Percentiles rank a stretch among this genome's conserved stretches.
phyloP scores from a whole-genome alignment of 371 early-diverging fungal species.

The Mucor circinelloides region DNA sequence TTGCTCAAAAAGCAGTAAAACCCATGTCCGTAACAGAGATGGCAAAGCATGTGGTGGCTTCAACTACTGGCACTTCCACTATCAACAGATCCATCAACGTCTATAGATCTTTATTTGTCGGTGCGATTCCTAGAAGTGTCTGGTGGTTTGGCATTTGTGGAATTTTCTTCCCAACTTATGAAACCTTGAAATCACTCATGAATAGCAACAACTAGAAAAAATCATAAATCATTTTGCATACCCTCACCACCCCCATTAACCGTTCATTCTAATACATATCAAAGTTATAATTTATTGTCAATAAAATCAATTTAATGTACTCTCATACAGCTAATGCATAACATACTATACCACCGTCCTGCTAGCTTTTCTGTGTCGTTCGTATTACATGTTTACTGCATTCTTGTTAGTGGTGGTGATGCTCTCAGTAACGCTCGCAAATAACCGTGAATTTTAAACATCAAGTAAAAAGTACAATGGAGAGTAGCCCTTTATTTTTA shows the following conservation, averaged over 20 bases:
- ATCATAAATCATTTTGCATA: not conserved
- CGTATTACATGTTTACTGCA: too few relatives aligned
- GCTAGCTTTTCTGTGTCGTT: too few relatives aligned
- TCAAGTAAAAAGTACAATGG: too few relatives aligned
- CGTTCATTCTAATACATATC: too few relatives aligned
- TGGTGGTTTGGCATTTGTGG: conserved; percentile 86
- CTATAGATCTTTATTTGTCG: conserved; percentile 61
- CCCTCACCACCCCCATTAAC: not conserved
- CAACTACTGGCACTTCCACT: conserved; percentile 4
- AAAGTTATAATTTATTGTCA: too few relatives aligned
- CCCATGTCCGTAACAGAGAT: conserved; percentile 31
- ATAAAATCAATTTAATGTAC: too few relatives aligned
- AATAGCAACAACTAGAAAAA: not conserved
- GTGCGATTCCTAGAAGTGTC: conserved; percentile 63
- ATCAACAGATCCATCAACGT: conserved; percentile 11
- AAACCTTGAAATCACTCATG: conserved; percentile 60
- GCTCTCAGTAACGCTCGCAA: too few relatives aligned
- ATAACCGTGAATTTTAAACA: too few relatives aligned
- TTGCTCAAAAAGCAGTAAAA: conserved; percentile 54
- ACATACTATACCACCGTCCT: too few relatives aligned
- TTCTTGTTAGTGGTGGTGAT: too few relatives aligned
- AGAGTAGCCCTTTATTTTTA: too few relatives aligned
- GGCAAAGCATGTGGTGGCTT: conserved; percentile 27
- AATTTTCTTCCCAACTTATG: conserved; percentile 80
- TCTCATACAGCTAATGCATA: too few relatives aligned